Evolutionary conservation across 495 filamentous ascomycete genomes (phyloP), one percentile per base, ranked within the genome.

Genomic region (Halenospora varia): DNA sequence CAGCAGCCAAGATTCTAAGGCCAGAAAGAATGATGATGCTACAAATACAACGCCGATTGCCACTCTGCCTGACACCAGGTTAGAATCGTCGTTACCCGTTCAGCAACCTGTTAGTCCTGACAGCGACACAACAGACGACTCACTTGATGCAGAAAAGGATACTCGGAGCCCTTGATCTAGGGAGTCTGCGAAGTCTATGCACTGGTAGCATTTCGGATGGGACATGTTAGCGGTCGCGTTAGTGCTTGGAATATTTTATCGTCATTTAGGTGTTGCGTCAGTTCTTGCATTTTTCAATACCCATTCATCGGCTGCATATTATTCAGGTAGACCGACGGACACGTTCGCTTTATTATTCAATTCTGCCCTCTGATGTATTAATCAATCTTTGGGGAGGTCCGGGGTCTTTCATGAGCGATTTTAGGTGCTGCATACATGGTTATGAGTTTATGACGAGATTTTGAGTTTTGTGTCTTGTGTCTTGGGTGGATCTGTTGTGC

Each of bases 111-210:
- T 44, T 1, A 66, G 63, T 40, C 63, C 63, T 29, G 57, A 60
- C 17, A 66, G 63, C 41, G 63, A 66, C 23, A 25, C 48, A 0
- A 66, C 63, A 51, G 63, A 62, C 15, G 59, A 62, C 23, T 65
- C 63, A 2, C n/a, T 55, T 8, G 63, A 55, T 19, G 53, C 17
- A 19, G 45, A 46, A 9, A 44, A 55, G 20, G 24, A 20, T 10
- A 22, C 13, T 40, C 24, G 47, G 44, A 53, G 17, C n/a, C 24
- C 25, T 39, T 60, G 50, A 59, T 41, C 46, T 10, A 11, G n/a
- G 35, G n/a, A n/a, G 35, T 40, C n/a, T 18, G 19, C 18, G 44
- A 6, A 47, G 8, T n/a, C n/a, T n/a, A n/a, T n/a, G n/a, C n/a
- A n/a, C n/a, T n/a, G n/a, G n/a, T n/a, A n/a, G n/a, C n/a, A n/a